phyloP scores from a whole-genome alignment of 345 rosid genomes.

The Populus nigra region DNA sequence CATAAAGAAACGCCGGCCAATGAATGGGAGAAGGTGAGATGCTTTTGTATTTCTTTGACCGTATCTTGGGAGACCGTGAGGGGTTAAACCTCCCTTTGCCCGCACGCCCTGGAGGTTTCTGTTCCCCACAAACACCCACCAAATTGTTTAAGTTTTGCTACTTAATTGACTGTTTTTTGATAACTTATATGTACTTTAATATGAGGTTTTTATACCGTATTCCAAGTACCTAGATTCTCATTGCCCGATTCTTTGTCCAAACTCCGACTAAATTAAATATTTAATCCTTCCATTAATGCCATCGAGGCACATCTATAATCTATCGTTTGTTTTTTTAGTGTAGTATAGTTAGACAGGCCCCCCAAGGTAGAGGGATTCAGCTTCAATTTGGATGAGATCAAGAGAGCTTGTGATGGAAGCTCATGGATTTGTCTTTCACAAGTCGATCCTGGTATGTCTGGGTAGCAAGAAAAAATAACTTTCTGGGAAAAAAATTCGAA shows the following conservation, averaged over 20 bases:
- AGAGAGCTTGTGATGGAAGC: not conserved
- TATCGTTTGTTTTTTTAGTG: not conserved
- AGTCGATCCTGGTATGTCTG: not conserved
- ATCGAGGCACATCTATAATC: not conserved
- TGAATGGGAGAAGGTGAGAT: slow-evolving; percentile 33
- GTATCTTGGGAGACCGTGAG: slow-evolving; percentile 43
- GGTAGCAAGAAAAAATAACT: not conserved
- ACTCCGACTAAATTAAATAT: not conserved
- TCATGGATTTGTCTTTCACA: not conserved
- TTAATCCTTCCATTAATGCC: not conserved
- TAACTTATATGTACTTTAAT: not conserved
- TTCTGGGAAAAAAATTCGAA: not conserved
- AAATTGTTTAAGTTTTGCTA: not conserved
- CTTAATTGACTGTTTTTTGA: not conserved
- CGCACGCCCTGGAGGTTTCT: slow-evolving; percentile 41
- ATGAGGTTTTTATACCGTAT: not conserved
- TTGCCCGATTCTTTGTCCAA: slow-evolving; percentile 14
- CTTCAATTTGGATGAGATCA: not conserved
- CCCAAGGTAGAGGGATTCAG: not conserved
- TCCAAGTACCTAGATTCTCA: slow-evolving; percentile 35
- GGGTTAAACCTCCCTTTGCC: slow-evolving; percentile 10
- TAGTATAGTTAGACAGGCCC: not conserved
- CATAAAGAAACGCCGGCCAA: slow-evolving; percentile 42
- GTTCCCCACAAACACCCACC: slow-evolving; percentile 34
- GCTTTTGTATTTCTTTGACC: slow-evolving; percentile 29